These are phyloP conservation scores for Collariella sp. DNA, from an alignment of 495 filamentous ascomycete species.

Conservation along the genomic window DNA sequence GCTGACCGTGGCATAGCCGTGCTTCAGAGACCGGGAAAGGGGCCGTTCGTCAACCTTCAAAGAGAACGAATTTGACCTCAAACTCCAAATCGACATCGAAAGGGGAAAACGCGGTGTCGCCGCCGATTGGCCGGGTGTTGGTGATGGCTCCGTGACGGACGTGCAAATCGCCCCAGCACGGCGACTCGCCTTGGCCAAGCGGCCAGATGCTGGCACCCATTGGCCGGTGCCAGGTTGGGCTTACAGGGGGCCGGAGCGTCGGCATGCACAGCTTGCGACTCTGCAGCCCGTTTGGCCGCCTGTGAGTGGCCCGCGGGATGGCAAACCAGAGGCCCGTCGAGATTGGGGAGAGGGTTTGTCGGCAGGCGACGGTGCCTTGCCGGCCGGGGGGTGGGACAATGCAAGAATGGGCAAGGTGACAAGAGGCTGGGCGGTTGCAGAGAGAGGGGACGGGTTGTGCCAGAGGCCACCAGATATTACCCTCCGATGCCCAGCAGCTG, in stretches of 20 bases:
- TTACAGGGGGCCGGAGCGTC: constrained; percentile 27
- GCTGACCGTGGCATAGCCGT: too few relatives aligned
- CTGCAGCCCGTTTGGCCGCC: constrained; percentile 11
- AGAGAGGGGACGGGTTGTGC: constrained; percentile 14
- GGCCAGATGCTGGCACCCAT: constrained; percentile 19
- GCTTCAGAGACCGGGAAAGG: too few relatives aligned
- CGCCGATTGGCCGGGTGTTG: constrained; percentile 5
- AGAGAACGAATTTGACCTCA: too few relatives aligned
- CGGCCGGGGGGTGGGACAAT: constrained; percentile 5
- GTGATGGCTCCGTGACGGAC: constrained; percentile 15
- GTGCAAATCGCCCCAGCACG: constrained; percentile 18
- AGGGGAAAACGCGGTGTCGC: not conserved
- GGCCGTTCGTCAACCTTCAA: not conserved
- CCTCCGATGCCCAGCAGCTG: constrained; percentile 16
- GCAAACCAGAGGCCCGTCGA: constrained; percentile 20
- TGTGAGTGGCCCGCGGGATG: constrained; percentile 20
- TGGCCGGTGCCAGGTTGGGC: constrained; percentile 14
- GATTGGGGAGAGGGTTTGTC: constrained; percentile 18
- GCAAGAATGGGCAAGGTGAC: constrained; percentile 20
- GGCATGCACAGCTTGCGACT: constrained; percentile 21
- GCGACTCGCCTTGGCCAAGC: constrained; percentile 27
- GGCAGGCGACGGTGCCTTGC: constrained; percentile 9
- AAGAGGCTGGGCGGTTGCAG: constrained; percentile 26
- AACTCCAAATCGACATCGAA: too few relatives aligned
- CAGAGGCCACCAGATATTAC: constrained; percentile 21